Base-by-base conservation (phyloP, 306 rosid species). In the Astragalus glycyphyllos region DNA sequence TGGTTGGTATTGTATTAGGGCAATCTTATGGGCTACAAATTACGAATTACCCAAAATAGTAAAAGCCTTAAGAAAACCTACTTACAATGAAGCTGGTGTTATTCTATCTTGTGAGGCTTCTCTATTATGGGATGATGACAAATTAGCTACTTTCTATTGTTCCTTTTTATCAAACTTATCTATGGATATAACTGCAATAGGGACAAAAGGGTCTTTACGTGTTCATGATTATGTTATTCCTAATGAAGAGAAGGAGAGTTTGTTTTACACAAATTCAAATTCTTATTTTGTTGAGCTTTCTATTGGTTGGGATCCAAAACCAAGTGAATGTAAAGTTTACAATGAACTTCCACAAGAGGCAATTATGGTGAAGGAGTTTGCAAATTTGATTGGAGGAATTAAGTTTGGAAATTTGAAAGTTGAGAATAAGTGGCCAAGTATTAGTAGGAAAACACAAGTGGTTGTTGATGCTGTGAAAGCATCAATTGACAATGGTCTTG, bases 321-420 rank as follows among this genome's bases (percentile, higher is more conserved):
- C 92, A 38, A 84, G 78, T 69, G 78, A 80, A 51, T 79, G 85
- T 15, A 42, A 29, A 2, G 35, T 86, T 1, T 44, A 56, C 48
- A 80, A 81, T 2, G 89, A 88, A 53, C 71, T 90, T 46, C 89
- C 97, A 72, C 97, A 90, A 62, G 95, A 90, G 75, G 90, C 44
- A 67, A 64, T 34, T 15, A 86, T 90, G 97, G 86, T 90, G 45
- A 75, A 47, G 17, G 92, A 88, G 26, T 90, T 90, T 76, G 38
- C 89, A 17, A 47, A 67, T 62, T 68, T 90, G 86, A 95, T 88
- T 7, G 74, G 69, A 8, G 76, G 40, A 31, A 70, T 88, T 29
- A 88, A 84, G 75, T 60, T 14, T 35, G 69, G 81, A 0, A 79
- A 80, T 50, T 42, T 65, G 1, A 81, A 82, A 70, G 85, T 86